Conservation (phyloP, 768 basidiomycete genomes). For the Lactarius indigo region DNA sequence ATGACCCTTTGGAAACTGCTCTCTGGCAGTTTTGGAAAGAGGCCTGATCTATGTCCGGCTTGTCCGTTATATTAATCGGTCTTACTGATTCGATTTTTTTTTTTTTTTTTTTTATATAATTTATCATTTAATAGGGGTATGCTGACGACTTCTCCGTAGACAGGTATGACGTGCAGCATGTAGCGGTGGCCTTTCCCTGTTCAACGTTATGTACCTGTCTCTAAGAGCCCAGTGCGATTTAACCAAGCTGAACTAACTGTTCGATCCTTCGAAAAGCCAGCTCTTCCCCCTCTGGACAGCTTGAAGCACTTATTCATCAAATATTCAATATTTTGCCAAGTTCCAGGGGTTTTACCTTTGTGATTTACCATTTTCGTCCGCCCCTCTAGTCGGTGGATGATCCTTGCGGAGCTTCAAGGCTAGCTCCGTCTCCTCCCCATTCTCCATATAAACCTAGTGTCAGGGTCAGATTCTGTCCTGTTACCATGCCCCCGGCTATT, state of each 20-base stretch:
- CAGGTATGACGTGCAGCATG: background rate
- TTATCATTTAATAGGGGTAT: background rate
- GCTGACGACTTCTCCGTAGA: background rate
- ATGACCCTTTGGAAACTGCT: slow-evolving; percentile 57
- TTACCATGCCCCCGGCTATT: slow-evolving; percentile 39
- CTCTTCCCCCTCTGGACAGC: too few relatives aligned
- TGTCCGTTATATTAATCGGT: slow-evolving; percentile 18
- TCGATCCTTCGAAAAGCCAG: background rate
- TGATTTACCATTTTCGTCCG: background rate
- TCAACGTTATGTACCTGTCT: background rate
- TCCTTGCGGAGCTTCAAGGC: background rate
- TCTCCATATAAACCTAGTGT: too few relatives aligned
- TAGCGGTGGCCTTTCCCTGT: background rate
- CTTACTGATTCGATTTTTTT: slow-evolving; percentile 1
- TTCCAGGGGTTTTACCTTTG: background rate
- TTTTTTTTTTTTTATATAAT: background rate
- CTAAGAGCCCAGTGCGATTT: background rate
- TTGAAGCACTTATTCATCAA: too few relatives aligned
- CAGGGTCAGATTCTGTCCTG: background rate
- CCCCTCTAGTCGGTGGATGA: background rate
- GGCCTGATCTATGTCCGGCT: slow-evolving; percentile 62
- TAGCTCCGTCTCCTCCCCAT: background rate
- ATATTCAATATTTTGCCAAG: background rate
- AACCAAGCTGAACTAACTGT: background rate
- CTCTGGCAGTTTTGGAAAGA: slow-evolving; percentile 34